Percentiles rank a stretch among this genome's conserved stretches.
phyloP scores from a whole-genome alignment of 179 eudicot genomes.

The Gypsophila paniculata region DNA sequence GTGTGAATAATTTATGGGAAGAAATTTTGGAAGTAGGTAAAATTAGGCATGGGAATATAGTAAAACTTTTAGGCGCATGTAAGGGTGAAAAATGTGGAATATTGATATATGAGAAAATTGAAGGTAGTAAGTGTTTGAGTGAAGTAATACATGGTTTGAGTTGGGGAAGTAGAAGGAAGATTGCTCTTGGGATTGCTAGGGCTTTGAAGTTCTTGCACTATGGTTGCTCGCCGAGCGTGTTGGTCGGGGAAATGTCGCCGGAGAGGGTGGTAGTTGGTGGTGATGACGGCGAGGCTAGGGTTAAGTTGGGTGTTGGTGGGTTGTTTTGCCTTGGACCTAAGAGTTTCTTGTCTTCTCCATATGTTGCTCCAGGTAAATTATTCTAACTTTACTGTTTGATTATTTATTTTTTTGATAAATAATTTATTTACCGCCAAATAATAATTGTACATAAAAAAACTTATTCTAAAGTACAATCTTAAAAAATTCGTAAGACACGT shows the following conservation, averaged over 20 bases:
- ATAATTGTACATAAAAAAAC: too few relatives aligned
- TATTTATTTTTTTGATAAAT: not conserved
- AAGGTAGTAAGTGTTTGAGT: constrained; percentile 54
- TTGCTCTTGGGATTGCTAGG: constrained; percentile 60
- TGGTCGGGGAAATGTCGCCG: constrained; percentile 51
- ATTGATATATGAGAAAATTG: constrained; percentile 47
- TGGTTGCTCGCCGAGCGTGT: constrained; percentile 29
- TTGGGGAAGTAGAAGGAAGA: constrained; percentile 53
- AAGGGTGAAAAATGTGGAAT: constrained; percentile 44
- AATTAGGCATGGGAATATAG: constrained; percentile 54
- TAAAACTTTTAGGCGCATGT: constrained; percentile 44
- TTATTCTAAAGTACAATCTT: too few relatives aligned
- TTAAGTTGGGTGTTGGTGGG: constrained; percentile 45
- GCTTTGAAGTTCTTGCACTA: constrained; percentile 56
- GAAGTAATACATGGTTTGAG: constrained; percentile 36
- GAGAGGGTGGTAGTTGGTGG: constrained; percentile 46
- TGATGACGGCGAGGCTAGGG: constrained; percentile 40
- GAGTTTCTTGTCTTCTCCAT: constrained; percentile 48
- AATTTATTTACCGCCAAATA: too few relatives aligned
- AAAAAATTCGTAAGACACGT: too few relatives aligned
- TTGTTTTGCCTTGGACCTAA: constrained; percentile 33
- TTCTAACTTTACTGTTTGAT: not conserved
- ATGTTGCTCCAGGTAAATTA: constrained; percentile 68
- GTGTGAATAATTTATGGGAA: constrained; percentile 31
- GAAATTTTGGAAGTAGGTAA: constrained; percentile 37